Conservation (phyloP, 805 yeast genomes). For the Candida easanensis region DNA sequence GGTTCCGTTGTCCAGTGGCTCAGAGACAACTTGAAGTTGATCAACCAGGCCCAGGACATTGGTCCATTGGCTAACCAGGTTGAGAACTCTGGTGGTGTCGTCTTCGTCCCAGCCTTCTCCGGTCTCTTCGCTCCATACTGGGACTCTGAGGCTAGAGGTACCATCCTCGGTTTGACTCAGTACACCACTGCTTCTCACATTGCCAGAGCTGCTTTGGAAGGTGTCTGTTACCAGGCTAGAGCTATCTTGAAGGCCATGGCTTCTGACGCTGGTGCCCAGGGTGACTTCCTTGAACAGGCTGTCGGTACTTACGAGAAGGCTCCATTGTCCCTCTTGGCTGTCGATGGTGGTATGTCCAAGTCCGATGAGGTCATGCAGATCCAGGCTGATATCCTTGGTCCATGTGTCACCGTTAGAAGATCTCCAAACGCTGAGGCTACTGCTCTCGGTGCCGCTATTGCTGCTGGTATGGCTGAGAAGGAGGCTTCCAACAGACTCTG, state of each 20-base stretch:
- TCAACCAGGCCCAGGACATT: constrained; percentile 78
- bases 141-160: constrained; percentile 90
- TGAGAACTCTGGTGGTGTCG: constrained; percentile 82
- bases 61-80: constrained; percentile 89
- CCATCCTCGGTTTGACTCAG: constrained; percentile 90
- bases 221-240: constrained; percentile 90
- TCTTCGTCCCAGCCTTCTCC: constrained; percentile 91
- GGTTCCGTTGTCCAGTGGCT: constrained; percentile 95
- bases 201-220: constrained; percentile 93
- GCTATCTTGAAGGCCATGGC: constrained; percentile 91
- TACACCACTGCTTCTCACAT: constrained; percentile 89
- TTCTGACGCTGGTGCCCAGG: constrained; percentile 64
- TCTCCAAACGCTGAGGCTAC: constrained; percentile 88
- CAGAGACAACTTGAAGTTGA: constrained; percentile 82
- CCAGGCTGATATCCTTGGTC: constrained; percentile 89
- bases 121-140: constrained; percentile 96
- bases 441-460: constrained; percentile 94
- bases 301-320: constrained; percentile 41
- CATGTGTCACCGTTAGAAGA: constrained; percentile 75
- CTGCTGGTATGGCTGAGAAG: constrained; percentile 70
- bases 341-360: constrained; percentile 95
- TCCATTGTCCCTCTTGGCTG: constrained; percentile 58
- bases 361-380: constrained; percentile 91
- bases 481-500: constrained; percentile 62
- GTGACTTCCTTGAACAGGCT: constrained; percentile 53